Conservation (phyloP, 2,329 filamentous ascomycete species). For the Scleromitrula shiraiana region DNA sequence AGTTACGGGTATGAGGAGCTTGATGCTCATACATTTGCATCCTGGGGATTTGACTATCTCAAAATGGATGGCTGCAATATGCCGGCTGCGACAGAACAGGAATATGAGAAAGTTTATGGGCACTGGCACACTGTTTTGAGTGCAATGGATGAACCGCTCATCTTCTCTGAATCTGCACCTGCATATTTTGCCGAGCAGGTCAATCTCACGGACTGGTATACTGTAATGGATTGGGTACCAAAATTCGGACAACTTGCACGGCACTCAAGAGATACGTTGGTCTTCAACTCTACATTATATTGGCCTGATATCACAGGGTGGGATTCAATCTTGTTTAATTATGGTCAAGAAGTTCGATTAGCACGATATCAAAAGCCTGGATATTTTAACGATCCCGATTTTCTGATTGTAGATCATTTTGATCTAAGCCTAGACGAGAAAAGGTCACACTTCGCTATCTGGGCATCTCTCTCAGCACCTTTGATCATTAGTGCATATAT, state of each 20-base stretch:
- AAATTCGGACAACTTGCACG: constrained; percentile 31
- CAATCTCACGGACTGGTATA: constrained; percentile 34
- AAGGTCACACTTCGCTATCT: constrained; percentile 25
- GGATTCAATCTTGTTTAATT: constrained; percentile 42
- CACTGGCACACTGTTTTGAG: constrained; percentile 35
- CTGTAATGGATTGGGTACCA: constrained; percentile 39
- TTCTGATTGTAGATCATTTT: constrained; percentile 25
- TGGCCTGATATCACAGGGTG: constrained; percentile 30
- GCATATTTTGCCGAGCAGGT: constrained; percentile 42
- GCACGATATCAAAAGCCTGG: constrained; percentile 30
- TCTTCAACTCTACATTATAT: constrained; percentile 22
- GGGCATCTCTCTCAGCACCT: constrained; percentile 24
- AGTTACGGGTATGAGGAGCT: constrained; percentile 48
- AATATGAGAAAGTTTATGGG: constrained; percentile 34
- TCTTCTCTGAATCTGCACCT: constrained; percentile 32
- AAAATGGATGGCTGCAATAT: constrained; percentile 52
- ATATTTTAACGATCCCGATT: constrained; percentile 31
- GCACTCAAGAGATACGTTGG: constrained; percentile 29
- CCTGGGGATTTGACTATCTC: constrained; percentile 52
- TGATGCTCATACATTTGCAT: constrained; percentile 45
- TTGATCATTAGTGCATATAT: constrained; percentile 29
- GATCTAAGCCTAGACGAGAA: constrained; percentile 22
- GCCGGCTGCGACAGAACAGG: constrained; percentile 28
- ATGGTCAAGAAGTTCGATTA: constrained; percentile 31
- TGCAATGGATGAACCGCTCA: constrained; percentile 26